Percentiles rank a stretch among this genome's conserved stretches.
phyloP scores from a whole-genome alignment of 2,329 filamentous ascomycete genomes.

The Seiridium cupressi region DNA sequence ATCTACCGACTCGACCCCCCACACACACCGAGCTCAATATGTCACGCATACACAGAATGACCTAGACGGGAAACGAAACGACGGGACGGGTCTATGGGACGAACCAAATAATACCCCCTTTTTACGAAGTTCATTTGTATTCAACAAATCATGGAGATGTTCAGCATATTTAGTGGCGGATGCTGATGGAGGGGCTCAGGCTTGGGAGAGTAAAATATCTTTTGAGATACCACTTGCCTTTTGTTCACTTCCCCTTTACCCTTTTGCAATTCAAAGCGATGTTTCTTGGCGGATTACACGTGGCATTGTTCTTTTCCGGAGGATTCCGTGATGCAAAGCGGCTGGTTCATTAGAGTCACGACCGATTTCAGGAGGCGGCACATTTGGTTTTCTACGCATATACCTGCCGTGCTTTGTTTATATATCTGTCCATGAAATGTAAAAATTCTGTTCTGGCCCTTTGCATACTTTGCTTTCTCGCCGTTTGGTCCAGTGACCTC shows the following conservation, averaged over 20 bases:
- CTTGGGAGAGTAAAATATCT: background rate
- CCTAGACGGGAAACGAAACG: constrained; percentile 4
- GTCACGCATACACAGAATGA: constrained; percentile 1
- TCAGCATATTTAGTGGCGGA: background rate
- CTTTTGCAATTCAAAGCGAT: background rate
- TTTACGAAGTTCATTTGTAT: background rate
- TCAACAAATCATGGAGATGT: background rate
- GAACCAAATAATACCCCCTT: constrained; percentile 2
- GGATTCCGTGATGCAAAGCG: background rate
- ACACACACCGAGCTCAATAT: background rate
- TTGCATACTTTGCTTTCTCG: too few relatives aligned
- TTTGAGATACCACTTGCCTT: background rate
- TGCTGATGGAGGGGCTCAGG: background rate
- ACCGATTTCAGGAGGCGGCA: background rate
- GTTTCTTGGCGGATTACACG: background rate
- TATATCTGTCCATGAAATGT: background rate
- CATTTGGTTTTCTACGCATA: background rate
- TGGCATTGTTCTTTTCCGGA: too few relatives aligned
- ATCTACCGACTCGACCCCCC: background rate
- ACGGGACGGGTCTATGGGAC: background rate
- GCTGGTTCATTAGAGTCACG: background rate
- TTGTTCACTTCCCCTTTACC: background rate
- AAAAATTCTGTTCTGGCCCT: background rate
- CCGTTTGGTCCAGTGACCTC: too few relatives aligned
- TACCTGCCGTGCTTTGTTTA: background rate